phyloP scores from a whole-genome alignment of 768 basidiomycete species.

The Suillus decipiens region DNA sequence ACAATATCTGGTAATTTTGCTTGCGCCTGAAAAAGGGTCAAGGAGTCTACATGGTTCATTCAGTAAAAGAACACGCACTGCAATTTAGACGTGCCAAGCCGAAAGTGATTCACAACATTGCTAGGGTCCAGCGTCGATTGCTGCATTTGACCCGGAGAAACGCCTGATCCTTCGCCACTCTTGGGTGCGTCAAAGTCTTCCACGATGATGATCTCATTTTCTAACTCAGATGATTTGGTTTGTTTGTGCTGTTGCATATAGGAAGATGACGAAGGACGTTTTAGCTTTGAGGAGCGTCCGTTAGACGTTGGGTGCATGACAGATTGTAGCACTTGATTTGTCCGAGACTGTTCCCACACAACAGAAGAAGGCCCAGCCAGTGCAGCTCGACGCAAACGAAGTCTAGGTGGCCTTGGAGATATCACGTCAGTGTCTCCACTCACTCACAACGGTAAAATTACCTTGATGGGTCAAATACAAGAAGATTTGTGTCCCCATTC shows the following conservation, averaged over 20 bases:
- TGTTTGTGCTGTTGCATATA: constrained; percentile 33
- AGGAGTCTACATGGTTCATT: neutral
- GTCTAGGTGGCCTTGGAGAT: neutral
- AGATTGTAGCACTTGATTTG: constrained; percentile 9
- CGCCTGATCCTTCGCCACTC: constrained; percentile 8
- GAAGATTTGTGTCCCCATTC: constrained; percentile 58
- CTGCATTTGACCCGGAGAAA: neutral
- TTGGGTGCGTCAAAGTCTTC: constrained; percentile 17
- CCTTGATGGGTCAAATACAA: constrained; percentile 80
- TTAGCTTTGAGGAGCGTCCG: constrained; percentile 15
- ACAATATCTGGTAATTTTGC: constrained; percentile 78
- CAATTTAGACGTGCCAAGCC: constrained; percentile 43
- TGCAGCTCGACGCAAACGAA: constrained; percentile 23
- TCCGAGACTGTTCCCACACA: constrained; percentile 17
- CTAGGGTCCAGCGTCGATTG: constrained; percentile 27
- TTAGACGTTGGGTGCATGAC: constrained; percentile 15
- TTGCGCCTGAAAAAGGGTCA: constrained; percentile 24
- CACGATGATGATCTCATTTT: constrained; percentile 31
- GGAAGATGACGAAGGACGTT: constrained; percentile 25
- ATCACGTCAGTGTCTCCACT: neutral
- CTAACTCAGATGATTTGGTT: constrained; percentile 16
- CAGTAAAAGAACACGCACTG: constrained; percentile 38
- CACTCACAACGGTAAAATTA: constrained; percentile 30
- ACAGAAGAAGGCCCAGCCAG: constrained; percentile 13
- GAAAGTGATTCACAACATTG: constrained; percentile 47